A percentile compares a stretch with the other conserved stretches of the same genome.
Evolutionary conservation across 2,329 filamentous ascomycete species (phyloP).

Genomic region (Fusarium siculi): DNA sequence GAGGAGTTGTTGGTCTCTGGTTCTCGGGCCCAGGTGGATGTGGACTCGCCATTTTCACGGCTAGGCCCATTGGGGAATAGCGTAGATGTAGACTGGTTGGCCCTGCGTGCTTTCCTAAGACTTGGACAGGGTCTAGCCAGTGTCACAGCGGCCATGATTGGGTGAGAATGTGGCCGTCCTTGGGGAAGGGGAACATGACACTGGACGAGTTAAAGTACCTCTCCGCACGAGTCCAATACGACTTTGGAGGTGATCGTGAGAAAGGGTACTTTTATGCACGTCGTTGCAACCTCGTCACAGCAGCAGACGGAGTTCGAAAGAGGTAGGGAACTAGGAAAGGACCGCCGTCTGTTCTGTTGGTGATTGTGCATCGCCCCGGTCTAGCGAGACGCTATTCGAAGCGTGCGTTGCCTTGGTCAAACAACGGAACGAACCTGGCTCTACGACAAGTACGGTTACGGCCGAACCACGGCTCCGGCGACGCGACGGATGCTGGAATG

Average conservation of each 20-base stretch:
- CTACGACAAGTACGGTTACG: conserved; percentile 12
- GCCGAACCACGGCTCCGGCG: conserved; percentile 16
- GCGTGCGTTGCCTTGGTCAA: neutral
- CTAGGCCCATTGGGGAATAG: neutral
- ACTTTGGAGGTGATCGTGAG: neutral
- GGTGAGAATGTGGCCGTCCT: neutral
- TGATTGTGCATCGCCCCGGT: neutral
- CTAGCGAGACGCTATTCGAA: neutral
- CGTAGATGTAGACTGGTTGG: neutral
- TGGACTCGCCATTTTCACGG: conserved; percentile 4
- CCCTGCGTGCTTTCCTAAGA: conserved; percentile 1
- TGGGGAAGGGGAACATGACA: conserved; percentile 34
- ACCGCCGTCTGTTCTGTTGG: conserved; percentile 3
- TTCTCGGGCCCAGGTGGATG: conserved; percentile 24
- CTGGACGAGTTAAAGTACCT: conserved; percentile 11
- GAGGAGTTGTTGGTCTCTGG: conserved; percentile 36
- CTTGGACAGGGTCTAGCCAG: conserved; percentile 22
- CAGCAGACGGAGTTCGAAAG: neutral
- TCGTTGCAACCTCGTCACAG: conserved; percentile 14
- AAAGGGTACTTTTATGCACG: conserved; percentile 23
- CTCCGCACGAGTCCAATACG: conserved; percentile 15
- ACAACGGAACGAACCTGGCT: neutral
- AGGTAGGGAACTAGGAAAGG: neutral
- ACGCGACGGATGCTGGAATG: conserved; percentile 19
- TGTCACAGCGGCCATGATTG: conserved; percentile 1